Evolutionary conservation across 2,329 filamentous ascomycete genomes (phyloP), one percentile per base, ranked within the genome.

Genomic region (Colletotrichum acutatum): DNA sequence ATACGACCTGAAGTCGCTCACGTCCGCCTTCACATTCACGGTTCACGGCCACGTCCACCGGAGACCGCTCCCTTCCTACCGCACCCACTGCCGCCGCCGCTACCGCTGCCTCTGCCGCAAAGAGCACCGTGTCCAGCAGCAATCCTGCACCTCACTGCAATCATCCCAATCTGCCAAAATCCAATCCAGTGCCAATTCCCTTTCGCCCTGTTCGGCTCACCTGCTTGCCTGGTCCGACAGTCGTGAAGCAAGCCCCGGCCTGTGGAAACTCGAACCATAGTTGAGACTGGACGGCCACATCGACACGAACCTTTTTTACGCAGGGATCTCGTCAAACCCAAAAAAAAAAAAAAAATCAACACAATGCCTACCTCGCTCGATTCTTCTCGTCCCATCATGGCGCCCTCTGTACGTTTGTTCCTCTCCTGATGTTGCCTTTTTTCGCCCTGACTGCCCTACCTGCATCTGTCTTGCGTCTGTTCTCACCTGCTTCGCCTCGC

Each of bases 371-470:
- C 85, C 74, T 91, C 89, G n/a, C 78, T 90, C 71, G 89, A 91
- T 68, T 91, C 89, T 57, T 85, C 88, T 66, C 88, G 89, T 79
- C 89, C 89, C 77, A 91, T 91, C 80, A 90, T 91, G 89, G 88
- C 88, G 72, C 86, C 88, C 60, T 90, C 89, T 78, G 89, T 91
- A 89, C 68, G 89, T 89, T 74, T 37, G 49, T 72, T 62, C 57
- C 57, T 54, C 66, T 60, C 46, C 69, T 59, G 59, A 65, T 64
- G 28, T 70, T 56, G 54, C 16, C 46, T 46, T 72, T 54, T 59
- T 66, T 67, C 8, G 37, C 53, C n/a, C 24, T 54, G 8, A 37
- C 49, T 34, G 14, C 16, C 49, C 34, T 32, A 26, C 37, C 63
- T 53, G 22, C 52, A 46, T 24, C 64, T 26, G 32, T 49, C 34